Evolutionary conservation across 2,329 filamentous ascomycete species (phyloP).

Genomic region (Pseudocercospora pini-densiflorae): DNA sequence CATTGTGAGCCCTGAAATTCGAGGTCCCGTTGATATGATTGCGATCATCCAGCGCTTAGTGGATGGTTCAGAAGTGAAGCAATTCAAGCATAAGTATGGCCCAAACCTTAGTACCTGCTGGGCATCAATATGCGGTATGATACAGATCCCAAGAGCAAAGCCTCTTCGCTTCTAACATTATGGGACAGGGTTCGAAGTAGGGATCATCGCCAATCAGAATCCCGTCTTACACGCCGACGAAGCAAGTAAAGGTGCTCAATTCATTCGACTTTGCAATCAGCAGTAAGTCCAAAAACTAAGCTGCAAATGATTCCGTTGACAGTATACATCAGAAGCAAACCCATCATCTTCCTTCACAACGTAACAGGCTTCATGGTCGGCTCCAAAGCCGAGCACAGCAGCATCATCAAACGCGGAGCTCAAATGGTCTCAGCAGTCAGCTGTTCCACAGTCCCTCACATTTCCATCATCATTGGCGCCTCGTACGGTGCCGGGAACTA

Average conservation of each 20-base stretch:
- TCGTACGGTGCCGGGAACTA: constrained; percentile 55
- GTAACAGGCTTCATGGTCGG: constrained; percentile 57
- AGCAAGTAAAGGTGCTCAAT: constrained; percentile 48
- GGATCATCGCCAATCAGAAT: constrained; percentile 14
- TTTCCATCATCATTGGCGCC: constrained; percentile 50
- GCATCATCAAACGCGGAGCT: constrained; percentile 52
- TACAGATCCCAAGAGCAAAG: not conserved
- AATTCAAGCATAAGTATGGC: not conserved
- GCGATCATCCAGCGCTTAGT: constrained; percentile 2
- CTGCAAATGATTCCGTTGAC: not conserved
- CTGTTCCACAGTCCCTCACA: constrained; percentile 51
- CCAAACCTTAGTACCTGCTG: not conserved
- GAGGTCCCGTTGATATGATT: constrained; percentile 7
- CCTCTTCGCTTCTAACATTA: not conserved
- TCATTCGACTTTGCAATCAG: constrained; percentile 52
- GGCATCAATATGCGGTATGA: not conserved
- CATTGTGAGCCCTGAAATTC: constrained; percentile 8
- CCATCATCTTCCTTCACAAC: constrained; percentile 54
- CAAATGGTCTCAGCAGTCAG: constrained; percentile 53
- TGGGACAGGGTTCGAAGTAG: constrained; percentile 3
- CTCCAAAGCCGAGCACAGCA: constrained; percentile 49
- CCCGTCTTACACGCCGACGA: constrained; percentile 35
- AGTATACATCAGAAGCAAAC: constrained; percentile 36
- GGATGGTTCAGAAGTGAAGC: not conserved
- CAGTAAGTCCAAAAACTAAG: constrained; percentile 35